Evolutionary conservation across 495 filamentous ascomycete genomes (phyloP).

Genomic region (Platismatia glauca): DNA sequence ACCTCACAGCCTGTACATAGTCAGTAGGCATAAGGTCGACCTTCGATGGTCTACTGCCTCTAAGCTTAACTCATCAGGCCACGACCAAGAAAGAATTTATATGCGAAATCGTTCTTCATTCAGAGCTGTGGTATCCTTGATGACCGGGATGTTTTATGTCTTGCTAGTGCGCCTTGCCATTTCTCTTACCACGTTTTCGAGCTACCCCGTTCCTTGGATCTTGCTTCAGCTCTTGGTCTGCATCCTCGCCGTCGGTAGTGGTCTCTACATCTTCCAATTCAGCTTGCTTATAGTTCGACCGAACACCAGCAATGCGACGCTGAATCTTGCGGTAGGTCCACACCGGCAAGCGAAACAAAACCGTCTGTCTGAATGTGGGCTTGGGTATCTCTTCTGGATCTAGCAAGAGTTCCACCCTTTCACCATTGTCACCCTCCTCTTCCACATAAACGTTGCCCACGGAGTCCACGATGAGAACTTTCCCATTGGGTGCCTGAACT

Average conservation of each 20-base stretch:
- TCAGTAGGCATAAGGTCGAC: background rate
- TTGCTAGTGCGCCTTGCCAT: constrained; percentile 6
- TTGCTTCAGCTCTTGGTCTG: background rate
- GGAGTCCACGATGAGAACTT: constrained; percentile 85
- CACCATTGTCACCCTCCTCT: constrained; percentile 78
- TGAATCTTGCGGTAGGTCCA: constrained; percentile 54
- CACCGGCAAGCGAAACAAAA: constrained; percentile 56
- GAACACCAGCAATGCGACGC: constrained; percentile 41
- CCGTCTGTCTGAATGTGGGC: constrained; percentile 61
- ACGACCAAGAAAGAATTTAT: background rate
- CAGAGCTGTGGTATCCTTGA: background rate
- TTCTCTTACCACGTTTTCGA: constrained; percentile 19
- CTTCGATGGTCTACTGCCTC: background rate
- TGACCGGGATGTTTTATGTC: too few relatives aligned
- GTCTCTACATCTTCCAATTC: constrained; percentile 7
- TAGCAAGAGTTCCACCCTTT: constrained; percentile 70
- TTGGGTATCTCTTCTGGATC: constrained; percentile 61
- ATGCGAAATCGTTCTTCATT: background rate
- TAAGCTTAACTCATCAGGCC: background rate
- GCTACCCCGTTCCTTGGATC: constrained; percentile 5
- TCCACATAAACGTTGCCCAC: constrained; percentile 87
- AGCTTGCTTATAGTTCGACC: constrained; percentile 4
- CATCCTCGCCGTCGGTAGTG: background rate
- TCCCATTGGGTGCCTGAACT: constrained; percentile 88
- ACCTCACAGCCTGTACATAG: background rate